phyloP scores from a whole-genome alignment of 208 protist species.

The Tetramitus jugosus region DNA sequence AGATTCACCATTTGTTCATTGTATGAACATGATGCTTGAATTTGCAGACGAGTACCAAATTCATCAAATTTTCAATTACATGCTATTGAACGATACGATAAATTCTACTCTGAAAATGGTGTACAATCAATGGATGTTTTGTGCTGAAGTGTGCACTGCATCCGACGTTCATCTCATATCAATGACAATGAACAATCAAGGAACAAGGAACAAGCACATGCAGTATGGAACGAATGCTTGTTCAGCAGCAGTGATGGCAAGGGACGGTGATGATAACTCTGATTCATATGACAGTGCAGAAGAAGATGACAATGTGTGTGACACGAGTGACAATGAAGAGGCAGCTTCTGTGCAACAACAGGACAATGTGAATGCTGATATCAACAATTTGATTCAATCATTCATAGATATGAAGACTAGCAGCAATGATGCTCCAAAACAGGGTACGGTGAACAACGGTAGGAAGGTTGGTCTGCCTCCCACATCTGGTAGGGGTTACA shows the following conservation, averaged over 20 bases:
- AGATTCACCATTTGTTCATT: background rate
- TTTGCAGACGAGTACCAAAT: background rate
- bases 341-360: too few relatives aligned
- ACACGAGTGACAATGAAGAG: too few relatives aligned
- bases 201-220: background rate
- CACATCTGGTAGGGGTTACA: background rate
- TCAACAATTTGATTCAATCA: too few relatives aligned
- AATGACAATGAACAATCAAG: background rate
- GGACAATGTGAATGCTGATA: too few relatives aligned
- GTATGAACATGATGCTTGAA: background rate
- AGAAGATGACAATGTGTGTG: too few relatives aligned
- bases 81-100: background rate
- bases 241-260: background rate
- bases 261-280: background rate
- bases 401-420: background rate
- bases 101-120: background rate
- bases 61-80: background rate
- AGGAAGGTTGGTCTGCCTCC: too few relatives aligned
- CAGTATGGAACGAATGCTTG: background rate
- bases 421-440: background rate
- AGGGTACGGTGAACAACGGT: background rate
- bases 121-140: conserved; percentile 18
- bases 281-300: background rate
- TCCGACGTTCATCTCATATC: background rate
- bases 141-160: background rate